Evolutionary conservation across 139 green algal genomes (phyloP).

Genomic region (Asterochloris sp.): DNA sequence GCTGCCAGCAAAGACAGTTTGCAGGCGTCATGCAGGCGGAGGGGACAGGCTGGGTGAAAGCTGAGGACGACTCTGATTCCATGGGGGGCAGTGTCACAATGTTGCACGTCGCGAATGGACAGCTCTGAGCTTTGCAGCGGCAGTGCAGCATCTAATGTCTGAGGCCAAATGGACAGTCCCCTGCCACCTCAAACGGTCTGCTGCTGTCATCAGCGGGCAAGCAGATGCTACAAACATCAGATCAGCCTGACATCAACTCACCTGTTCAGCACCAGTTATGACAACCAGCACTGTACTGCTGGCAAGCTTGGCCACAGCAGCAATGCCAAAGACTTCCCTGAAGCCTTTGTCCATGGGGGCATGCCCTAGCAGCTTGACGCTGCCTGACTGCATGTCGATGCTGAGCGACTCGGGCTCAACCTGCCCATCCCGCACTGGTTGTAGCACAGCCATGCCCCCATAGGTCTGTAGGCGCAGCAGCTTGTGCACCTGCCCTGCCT

Average conservation of each 20-base stretch:
- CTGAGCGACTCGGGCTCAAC: conserved; percentile 30
- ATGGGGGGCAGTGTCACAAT: too few relatives aligned
- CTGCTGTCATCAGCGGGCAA: too few relatives aligned
- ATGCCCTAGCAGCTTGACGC: conserved; percentile 25
- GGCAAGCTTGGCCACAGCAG: conserved; percentile 43
- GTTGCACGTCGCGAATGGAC: too few relatives aligned
- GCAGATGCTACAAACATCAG: too few relatives aligned
- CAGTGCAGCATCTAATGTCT: too few relatives aligned
- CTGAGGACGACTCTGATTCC: too few relatives aligned
- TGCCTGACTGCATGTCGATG: conserved; percentile 39
- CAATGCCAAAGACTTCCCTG: conserved; percentile 33
- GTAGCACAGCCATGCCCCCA: conserved; percentile 37
- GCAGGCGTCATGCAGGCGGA: too few relatives aligned
- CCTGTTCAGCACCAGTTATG: conserved; percentile 53
- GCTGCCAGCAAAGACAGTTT: too few relatives aligned
- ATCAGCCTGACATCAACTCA: neutral
- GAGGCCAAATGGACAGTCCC: too few relatives aligned
- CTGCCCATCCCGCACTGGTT: conserved; percentile 27
- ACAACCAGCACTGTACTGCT: conserved; percentile 42
- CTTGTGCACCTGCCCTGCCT: neutral
- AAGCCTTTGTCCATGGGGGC: conserved; percentile 20
- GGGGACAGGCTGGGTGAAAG: too few relatives aligned
- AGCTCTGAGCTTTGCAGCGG: too few relatives aligned
- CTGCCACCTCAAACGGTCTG: too few relatives aligned
- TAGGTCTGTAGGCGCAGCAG: conserved; percentile 10